phyloP scores from a whole-genome alignment of 768 basidiomycete genomes.

The Crepidotus variabilis region DNA sequence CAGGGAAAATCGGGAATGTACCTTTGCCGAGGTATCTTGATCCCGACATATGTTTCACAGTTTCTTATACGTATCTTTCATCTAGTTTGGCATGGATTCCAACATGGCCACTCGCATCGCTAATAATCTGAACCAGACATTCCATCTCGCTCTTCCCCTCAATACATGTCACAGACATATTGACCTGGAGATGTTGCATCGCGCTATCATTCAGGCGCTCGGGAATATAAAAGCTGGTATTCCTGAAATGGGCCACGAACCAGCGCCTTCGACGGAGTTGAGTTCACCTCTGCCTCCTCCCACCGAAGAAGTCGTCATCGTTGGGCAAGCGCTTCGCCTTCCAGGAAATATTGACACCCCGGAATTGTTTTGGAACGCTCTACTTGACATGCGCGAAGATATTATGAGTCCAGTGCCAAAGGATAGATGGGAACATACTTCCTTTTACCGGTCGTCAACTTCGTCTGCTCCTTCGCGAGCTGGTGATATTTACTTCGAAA shows the following conservation, averaged over 20 bases:
- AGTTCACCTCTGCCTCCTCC: neutral
- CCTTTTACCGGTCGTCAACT: conserved; percentile 18
- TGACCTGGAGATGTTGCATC: conserved; percentile 15
- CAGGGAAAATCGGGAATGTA: conserved; percentile 5
- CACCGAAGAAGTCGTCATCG: conserved; percentile 23
- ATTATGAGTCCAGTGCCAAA: conserved; percentile 19
- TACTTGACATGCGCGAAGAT: conserved; percentile 21
- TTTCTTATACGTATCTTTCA: neutral
- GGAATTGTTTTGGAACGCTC: conserved; percentile 24
- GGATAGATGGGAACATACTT: conserved; percentile 28
- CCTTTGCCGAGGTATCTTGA: conserved; percentile 21
- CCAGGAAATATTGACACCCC: conserved; percentile 24
- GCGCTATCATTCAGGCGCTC: conserved; percentile 11
- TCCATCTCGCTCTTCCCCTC: conserved; percentile 17
- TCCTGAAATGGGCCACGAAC: neutral
- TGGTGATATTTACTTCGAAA: conserved; percentile 23
- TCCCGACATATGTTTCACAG: neutral
- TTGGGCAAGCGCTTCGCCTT: conserved; percentile 27
- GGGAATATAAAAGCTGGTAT: conserved; percentile 1
- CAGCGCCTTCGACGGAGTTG: neutral
- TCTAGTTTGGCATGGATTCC: conserved; percentile 27
- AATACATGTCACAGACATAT: conserved; percentile 25
- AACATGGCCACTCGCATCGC: conserved; percentile 23
- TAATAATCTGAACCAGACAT: conserved; percentile 17
- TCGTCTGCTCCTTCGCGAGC: conserved; percentile 5